Evolutionary conservation across 495 filamentous ascomycete genomes (phyloP).

Genomic region (Hypomontagnella monticulosa): DNA sequence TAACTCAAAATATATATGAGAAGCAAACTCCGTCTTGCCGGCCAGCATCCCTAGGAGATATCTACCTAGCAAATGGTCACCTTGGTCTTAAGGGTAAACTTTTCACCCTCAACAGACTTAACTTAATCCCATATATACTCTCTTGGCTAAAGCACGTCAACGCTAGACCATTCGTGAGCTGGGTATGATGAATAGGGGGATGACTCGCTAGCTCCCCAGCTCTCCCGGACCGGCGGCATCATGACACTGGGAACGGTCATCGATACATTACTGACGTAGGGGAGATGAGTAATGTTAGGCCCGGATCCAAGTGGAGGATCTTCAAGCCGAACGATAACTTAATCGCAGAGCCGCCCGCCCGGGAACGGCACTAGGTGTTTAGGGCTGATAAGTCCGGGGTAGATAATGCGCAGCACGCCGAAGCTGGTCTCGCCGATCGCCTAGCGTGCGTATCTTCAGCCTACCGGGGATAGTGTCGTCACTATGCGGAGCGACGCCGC

Average conservation of each 20-base stretch:
- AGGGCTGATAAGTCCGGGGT: conserved; percentile 28
- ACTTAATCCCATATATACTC: background rate
- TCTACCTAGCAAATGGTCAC: background rate
- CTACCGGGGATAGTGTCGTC: conserved; percentile 10
- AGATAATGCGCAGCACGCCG: background rate
- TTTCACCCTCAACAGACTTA: background rate
- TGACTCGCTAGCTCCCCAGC: background rate
- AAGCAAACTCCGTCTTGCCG: too few species aligned
- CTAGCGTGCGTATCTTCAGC: background rate
- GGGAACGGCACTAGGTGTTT: background rate
- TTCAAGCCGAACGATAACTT: conserved; percentile 3
- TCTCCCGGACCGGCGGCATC: background rate
- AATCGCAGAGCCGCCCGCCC: conserved; percentile 28
- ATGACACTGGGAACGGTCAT: background rate
- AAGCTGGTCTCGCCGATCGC: background rate
- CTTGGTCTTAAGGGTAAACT: background rate
- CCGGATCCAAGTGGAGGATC: conserved; percentile 4
- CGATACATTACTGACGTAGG: background rate
- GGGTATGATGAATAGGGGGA: background rate
- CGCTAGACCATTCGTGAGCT: background rate
- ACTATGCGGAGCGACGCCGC: background rate
- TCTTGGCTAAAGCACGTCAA: background rate
- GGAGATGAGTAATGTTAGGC: too few species aligned
- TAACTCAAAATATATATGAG: too few species aligned
- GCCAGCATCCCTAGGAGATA: too few species aligned